phyloP scores from a whole-genome alignment of 2,329 filamentous ascomycete genomes.

The Epicoccum sorghinum region DNA sequence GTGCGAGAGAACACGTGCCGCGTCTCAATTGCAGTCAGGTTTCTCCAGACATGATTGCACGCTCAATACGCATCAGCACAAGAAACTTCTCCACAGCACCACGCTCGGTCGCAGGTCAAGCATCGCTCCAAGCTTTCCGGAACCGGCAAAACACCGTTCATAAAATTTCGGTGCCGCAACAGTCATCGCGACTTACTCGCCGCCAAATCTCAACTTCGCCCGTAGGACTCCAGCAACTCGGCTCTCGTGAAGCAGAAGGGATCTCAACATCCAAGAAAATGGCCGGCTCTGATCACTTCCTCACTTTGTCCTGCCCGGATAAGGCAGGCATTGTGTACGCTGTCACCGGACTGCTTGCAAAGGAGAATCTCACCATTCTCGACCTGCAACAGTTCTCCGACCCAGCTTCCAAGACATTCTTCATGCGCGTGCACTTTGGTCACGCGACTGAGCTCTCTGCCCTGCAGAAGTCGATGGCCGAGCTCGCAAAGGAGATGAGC shows the following conservation, averaged over 20 bases:
- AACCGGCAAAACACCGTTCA: slow-evolving; percentile 38
- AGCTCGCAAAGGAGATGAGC: slow-evolving; percentile 66
- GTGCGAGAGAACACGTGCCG: slow-evolving; percentile 17
- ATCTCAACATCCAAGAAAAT: slow-evolving; percentile 38
- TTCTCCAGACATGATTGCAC: slow-evolving; percentile 27
- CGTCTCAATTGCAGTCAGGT: slow-evolving; percentile 15
- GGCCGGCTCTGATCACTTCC: slow-evolving; percentile 47
- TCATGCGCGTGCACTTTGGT: slow-evolving; percentile 86
- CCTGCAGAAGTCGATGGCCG: slow-evolving; percentile 63
- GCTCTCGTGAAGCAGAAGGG: slow-evolving; percentile 27
- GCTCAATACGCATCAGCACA: slow-evolving; percentile 23
- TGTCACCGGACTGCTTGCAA: slow-evolving; percentile 77
- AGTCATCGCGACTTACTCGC: slow-evolving; percentile 22
- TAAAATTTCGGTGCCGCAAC: slow-evolving; percentile 37
- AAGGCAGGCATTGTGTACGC: slow-evolving; percentile 84
- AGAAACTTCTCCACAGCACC: slow-evolving; percentile 23
- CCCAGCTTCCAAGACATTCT: slow-evolving; percentile 75
- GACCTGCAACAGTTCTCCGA: slow-evolving; percentile 87
- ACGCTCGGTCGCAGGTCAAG: slow-evolving; percentile 28
- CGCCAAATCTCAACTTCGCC: slow-evolving; percentile 26
- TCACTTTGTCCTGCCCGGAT: slow-evolving; percentile 84
- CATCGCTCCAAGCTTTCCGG: slow-evolving; percentile 33
- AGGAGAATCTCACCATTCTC: slow-evolving; percentile 77
- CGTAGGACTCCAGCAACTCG: slow-evolving; percentile 26
- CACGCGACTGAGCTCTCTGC: slow-evolving; percentile 56